Conservation (phyloP, 2,329 filamentous ascomycete genomes). For the Hypoxylon sp. region DNA sequence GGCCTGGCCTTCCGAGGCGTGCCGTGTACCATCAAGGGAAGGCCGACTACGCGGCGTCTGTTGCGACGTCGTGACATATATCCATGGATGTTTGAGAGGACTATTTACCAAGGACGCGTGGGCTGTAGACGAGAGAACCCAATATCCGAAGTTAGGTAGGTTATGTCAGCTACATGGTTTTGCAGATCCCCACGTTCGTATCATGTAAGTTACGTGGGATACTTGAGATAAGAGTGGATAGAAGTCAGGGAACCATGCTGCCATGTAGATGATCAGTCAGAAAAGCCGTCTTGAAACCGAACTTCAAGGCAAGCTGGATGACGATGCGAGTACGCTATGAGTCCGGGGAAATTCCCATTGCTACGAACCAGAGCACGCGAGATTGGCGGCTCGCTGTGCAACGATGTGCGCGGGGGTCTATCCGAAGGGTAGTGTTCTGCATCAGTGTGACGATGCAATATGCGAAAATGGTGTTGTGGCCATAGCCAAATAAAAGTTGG, state of each 20-base stretch:
- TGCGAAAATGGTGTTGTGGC: conserved; percentile 33
- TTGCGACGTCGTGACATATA: conserved; percentile 37
- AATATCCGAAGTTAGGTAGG: conserved; percentile 37
- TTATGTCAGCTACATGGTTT: conserved; percentile 36
- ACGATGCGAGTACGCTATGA: conserved; percentile 43
- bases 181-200: conserved; percentile 42
- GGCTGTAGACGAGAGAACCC: conserved; percentile 25
- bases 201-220: conserved; percentile 34
- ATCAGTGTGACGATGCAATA: conserved; percentile 39
- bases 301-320: conserved; percentile 36
- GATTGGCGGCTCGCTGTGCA: conserved; percentile 43
- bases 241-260: conserved; percentile 8
- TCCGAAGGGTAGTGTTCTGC: conserved; percentile 40
- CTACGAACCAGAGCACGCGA: conserved; percentile 43
- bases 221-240: conserved; percentile 40
- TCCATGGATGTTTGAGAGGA: conserved; percentile 17
- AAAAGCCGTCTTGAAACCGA: conserved; percentile 39
- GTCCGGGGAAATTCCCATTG: conserved; percentile 43
- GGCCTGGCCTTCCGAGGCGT: conserved; percentile 21
- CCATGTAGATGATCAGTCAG: conserved; percentile 34
- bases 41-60: conserved; percentile 25
- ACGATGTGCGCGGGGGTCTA: conserved; percentile 38
- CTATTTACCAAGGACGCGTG: conserved; percentile 19
- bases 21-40: conserved; percentile 22
- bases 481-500: conserved; percentile 25